A percentile compares a stretch with the other conserved stretches of the same genome.
Evolutionary conservation across 2,329 filamentous ascomycete genomes (phyloP).

Genomic region (Colletotrichum navitas): DNA sequence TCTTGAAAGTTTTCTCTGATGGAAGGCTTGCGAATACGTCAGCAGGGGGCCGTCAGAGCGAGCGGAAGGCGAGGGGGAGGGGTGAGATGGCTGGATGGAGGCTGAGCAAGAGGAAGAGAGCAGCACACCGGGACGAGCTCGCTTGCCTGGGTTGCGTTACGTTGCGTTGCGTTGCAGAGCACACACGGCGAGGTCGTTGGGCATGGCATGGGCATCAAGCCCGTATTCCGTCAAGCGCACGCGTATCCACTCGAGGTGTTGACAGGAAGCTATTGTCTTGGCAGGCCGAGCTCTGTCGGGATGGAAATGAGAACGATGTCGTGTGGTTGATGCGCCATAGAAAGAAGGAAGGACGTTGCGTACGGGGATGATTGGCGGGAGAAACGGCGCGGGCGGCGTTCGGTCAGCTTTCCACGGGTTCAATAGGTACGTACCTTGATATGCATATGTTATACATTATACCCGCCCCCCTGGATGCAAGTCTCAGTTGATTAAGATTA

Average conservation of each 20-base stretch:
- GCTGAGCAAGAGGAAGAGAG: too few species aligned
- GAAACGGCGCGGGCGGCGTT: conserved; percentile 20
- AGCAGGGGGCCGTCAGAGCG: conserved; percentile 15
- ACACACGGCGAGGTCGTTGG: conserved; percentile 10
- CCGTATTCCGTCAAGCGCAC: conserved; percentile 15
- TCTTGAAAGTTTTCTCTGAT: conserved; percentile 32
- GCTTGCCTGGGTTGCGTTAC: conserved; percentile 8
- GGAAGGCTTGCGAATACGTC: conserved; percentile 18
- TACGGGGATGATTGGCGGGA: conserved; percentile 26
- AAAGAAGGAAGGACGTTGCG: conserved; percentile 12
- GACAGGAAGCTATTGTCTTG: conserved; percentile 38
- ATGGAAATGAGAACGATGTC: conserved; percentile 33
- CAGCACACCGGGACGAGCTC: conserved; percentile 15
- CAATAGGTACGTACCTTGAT: not conserved
- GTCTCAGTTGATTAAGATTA: conserved; percentile 24
- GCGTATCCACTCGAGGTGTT: conserved; percentile 26
- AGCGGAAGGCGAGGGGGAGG: conserved; percentile 10
- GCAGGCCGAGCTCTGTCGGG: conserved; percentile 22
- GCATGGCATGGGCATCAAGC: not conserved
- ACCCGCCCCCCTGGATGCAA: conserved; percentile 32
- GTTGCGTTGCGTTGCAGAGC: conserved; percentile 7
- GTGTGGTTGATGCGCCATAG: conserved; percentile 33
- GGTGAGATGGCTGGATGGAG: not conserved
- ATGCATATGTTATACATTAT: conserved; percentile 37
- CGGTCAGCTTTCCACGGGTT: conserved; percentile 12